phyloP scores from a whole-genome alignment of 1,284 basidiomycete species.

The Somion occarium region DNA sequence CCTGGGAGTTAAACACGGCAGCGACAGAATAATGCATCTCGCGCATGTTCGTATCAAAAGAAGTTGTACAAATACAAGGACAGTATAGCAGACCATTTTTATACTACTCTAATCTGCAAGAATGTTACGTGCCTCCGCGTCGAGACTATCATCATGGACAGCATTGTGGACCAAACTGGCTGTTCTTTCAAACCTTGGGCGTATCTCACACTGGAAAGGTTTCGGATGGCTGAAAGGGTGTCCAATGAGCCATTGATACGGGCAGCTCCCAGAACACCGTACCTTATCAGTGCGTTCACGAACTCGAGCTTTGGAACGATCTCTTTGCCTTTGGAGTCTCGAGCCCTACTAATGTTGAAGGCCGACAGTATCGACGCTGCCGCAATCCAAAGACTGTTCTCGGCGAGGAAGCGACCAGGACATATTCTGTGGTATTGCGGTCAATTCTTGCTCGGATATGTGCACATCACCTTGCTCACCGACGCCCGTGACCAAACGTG shows the following conservation, averaged over 20 bases:
- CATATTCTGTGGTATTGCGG: neutral
- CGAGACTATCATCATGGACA: too few species aligned
- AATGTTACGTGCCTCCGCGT: too few species aligned
- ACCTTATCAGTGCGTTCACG: neutral
- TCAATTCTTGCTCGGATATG: neutral
- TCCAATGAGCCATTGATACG: neutral
- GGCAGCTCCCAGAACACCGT: neutral
- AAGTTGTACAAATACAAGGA: too few species aligned
- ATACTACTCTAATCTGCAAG: neutral
- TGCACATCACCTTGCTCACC: neutral
- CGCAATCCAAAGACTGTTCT: neutral
- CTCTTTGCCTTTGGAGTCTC: conserved; percentile 30
- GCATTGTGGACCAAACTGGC: too few species aligned
- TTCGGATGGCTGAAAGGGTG: neutral
- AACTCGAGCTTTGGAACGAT: conserved; percentile 30
- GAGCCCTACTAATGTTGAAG: neutral
- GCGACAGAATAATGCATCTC: neutral
- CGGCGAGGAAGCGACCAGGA: neutral
- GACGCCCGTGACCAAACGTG: conserved; percentile 7
- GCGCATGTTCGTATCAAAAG: neutral
- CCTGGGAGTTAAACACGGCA: conserved; percentile 44
- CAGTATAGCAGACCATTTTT: too few species aligned
- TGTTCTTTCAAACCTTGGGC: neutral
- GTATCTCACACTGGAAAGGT: conserved; percentile 1
- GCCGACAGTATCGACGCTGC: conserved; percentile 24